Base-by-base conservation (phyloP, 2,329 filamentous ascomycete genomes). In the Chaetomium sp. region DNA sequence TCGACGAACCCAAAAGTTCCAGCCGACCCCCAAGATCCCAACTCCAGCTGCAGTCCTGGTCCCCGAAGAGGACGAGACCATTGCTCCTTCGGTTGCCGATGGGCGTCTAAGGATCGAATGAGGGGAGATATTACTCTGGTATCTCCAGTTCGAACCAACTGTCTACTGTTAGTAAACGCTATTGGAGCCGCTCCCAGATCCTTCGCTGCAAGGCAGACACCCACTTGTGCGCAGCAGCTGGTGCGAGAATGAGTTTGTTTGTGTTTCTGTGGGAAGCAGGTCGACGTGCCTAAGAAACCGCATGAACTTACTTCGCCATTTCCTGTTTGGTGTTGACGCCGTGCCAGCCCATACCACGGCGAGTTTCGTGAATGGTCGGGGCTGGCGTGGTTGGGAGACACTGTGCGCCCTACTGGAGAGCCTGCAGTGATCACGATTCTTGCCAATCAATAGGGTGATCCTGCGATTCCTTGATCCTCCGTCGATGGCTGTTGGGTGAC, bases 71-170 rank as follows among this genome's bases (percentile, higher is more conserved):
- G 21, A 33, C 16, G 31, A 12, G 47, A 33, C 31, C 60, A 21
- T 10, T 38, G n/a, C 29, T 59, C 55, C 59, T 54, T 58, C 23
- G 16, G 33, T 51, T 51, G 57, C 53, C 33, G 50, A 25, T 45
- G 19, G 23, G 59, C 60, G 56, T 29, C 25, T 54, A 49, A 12
- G 8, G 7, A 7, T 55, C 49, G 21, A 61, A 56, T 61, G 12
- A 58, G 29, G 9, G 16, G 23, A 7, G 27, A n/a, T 3, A 47
- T 13, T 38, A 23, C 38, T 23, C 16, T n/a, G 10, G 9, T 6
- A 8, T 19, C 19, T 12, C 13, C 33, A 16, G 38, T 16, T 42
- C 35, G 16, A 47, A 23, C 57, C 57, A 59, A 59, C 45, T 35
- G 33, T 13, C 9, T 3, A 9, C 12, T 12, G 58, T 29, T 19